A percentile compares a stretch with the other conserved stretches of the same genome.
These are phyloP conservation scores for Elsinoe fawcettii DNA, from an alignment of 2,329 filamentous ascomycete genomes.

Conservation along the genomic window DNA sequence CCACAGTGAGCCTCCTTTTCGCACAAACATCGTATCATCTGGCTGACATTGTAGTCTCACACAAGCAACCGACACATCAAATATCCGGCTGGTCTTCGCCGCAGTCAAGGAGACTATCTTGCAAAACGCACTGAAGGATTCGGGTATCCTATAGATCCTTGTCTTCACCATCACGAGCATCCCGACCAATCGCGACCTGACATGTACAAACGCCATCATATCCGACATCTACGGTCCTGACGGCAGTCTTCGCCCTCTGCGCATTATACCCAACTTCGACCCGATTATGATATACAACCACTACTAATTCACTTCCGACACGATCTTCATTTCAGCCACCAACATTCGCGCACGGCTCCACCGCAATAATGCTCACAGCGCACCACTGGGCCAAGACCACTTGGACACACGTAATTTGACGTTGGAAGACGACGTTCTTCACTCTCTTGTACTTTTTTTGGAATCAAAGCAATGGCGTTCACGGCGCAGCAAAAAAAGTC, in stretches of 20 bases:
- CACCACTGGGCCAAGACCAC: not conserved
- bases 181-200: not conserved
- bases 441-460: constrained; percentile 9
- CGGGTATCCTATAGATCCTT: constrained; percentile 68
- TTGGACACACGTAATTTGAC: constrained; percentile 9
- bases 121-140: constrained; percentile 96
- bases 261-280: constrained; percentile 10
- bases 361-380: not conserved
- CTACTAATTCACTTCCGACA: constrained; percentile 1
- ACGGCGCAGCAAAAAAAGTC: constrained; percentile 14
- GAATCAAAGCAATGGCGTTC: constrained; percentile 12
- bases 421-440: constrained; percentile 1
- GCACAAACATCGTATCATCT: constrained; percentile 16
- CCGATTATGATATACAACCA: constrained; percentile 9
- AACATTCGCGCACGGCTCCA: constrained; percentile 1
- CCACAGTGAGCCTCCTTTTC: constrained; percentile 79
- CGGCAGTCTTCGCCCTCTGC: constrained; percentile 13
- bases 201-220: constrained; percentile 15
- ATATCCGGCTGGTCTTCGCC: constrained; percentile 94
- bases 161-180: constrained; percentile 5
- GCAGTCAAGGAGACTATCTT: constrained; percentile 98
- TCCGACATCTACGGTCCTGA: constrained; percentile 10
- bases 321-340: constrained; percentile 1
- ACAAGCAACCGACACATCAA: constrained; percentile 97
- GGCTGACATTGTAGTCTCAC: constrained; percentile 59